Conservation (phyloP, 1,139 yeast species). For the Candida sp. region DNA sequence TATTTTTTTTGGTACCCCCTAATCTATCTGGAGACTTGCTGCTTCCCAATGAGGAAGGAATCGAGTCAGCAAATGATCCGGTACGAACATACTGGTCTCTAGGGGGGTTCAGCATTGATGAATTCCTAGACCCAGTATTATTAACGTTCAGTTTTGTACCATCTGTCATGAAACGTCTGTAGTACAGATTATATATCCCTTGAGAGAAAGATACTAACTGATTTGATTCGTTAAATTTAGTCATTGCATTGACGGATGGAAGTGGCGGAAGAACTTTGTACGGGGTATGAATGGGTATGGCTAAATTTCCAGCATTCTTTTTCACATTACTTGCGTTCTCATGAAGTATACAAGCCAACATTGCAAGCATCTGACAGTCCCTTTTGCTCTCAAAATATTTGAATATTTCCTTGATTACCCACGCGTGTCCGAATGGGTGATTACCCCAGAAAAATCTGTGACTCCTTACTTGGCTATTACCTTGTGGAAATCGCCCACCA, state of each 20-base stretch:
- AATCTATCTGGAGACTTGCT: conserved; percentile 10
- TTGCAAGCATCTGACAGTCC: conserved; percentile 87
- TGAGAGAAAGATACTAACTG: conserved; percentile 1
- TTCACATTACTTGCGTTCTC: conserved; percentile 33
- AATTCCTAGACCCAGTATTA: conserved; percentile 10
- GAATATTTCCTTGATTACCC: conserved; percentile 68
- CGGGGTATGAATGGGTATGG: conserved; percentile 48
- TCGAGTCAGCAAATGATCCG: conserved; percentile 7
- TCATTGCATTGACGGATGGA: conserved; percentile 18
- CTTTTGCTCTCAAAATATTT: conserved; percentile 60
- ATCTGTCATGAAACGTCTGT: not conserved
- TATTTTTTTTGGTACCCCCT: conserved; percentile 7
- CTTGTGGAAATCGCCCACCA: conserved; percentile 4
- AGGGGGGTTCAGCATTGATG: conserved; percentile 20
- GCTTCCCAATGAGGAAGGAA: conserved; percentile 10
- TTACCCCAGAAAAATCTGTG: conserved; percentile 67
- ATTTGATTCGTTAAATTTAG: conserved; percentile 13
- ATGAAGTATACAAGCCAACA: conserved; percentile 69
- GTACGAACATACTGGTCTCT: conserved; percentile 13
- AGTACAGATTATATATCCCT: not conserved
- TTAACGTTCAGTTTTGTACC: not conserved
- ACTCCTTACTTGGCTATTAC: conserved; percentile 5
- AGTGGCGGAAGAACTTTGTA: conserved; percentile 35
- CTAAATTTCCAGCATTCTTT: conserved; percentile 14
- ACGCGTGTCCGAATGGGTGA: conserved; percentile 77